Evolutionary conservation across 2,329 filamentous ascomycete species (phyloP).

Genomic region (Talaromyces albobiverticillius): DNA sequence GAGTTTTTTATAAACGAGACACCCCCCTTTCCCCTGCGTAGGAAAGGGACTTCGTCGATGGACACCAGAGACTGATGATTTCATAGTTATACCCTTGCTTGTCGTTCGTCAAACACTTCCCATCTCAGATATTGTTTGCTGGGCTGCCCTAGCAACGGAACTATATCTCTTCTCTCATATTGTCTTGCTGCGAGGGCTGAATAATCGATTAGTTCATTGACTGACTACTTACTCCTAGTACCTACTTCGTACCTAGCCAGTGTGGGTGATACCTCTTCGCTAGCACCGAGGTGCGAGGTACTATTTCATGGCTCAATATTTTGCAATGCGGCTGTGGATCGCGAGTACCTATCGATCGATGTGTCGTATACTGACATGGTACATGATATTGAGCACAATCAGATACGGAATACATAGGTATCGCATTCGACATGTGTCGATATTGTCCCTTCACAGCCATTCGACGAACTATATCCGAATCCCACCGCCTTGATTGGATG

Average conservation of each 20-base stretch:
- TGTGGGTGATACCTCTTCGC: no score
- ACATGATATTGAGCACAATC: not conserved
- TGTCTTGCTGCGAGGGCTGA: constrained; percentile 10
- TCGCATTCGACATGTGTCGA: not conserved
- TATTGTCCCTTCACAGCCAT: not conserved
- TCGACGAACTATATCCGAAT: constrained; percentile 1
- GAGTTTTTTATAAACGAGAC: not conserved
- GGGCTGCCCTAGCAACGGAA: constrained; percentile 13
- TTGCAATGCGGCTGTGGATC: no score
- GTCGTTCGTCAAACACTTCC: not conserved
- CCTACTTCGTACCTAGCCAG: not conserved
- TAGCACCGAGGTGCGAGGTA: no score
- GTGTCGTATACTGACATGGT: not conserved
- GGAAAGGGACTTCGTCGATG: not conserved
- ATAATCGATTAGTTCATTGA: not conserved
- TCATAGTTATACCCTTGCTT: constrained; percentile 11
- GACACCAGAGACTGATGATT: not conserved
- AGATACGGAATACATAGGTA: not conserved
- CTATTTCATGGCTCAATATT: no score
- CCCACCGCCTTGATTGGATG: not conserved
- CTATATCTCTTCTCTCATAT: not conserved
- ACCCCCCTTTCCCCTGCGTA: constrained; percentile 11
- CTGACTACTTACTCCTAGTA: not conserved
- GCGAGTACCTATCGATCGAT: not conserved
- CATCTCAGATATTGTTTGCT: not conserved